Conservation (phyloP, 768 basidiomycete species). For the Pleurotus pulmonarius region DNA sequence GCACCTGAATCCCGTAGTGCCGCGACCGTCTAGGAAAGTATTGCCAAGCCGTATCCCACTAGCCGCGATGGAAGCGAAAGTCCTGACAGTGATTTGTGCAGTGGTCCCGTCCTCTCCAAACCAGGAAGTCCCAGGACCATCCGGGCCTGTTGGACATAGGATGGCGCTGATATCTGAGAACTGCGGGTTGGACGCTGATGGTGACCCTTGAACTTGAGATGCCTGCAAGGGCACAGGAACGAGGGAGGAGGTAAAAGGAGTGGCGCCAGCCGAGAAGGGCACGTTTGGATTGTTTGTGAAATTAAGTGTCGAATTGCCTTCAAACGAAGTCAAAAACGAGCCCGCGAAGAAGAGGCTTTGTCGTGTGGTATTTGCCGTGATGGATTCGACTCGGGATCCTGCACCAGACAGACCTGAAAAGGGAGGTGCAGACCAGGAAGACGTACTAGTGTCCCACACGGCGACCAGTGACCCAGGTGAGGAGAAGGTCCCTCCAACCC, state of each 20-base stretch:
- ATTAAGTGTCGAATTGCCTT: constrained; percentile 47
- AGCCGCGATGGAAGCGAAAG: constrained; percentile 70
- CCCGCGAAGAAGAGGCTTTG: constrained; percentile 84
- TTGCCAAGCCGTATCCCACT: constrained; percentile 89
- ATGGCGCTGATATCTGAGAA: constrained; percentile 66
- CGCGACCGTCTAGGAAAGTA: constrained; percentile 75
- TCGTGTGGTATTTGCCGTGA: constrained; percentile 67
- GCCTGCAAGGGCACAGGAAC: constrained; percentile 71
- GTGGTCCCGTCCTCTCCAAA: constrained; percentile 67
- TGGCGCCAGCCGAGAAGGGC: constrained; percentile 76
- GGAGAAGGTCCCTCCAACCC: constrained; percentile 77
- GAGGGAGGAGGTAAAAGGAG: constrained; percentile 85
- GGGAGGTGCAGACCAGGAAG: constrained; percentile 72
- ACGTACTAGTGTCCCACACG: constrained; percentile 59
- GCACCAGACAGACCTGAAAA: constrained; percentile 81
- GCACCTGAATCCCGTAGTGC: constrained; percentile 88
- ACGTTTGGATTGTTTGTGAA: constrained; percentile 82
- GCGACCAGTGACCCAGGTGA: constrained; percentile 67
- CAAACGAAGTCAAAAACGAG: constrained; percentile 76
- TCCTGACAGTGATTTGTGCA: constrained; percentile 73
- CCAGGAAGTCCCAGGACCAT: constrained; percentile 83
- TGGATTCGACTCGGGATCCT: constrained; percentile 66
- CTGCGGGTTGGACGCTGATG: constrained; percentile 55
- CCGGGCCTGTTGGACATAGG: constrained; percentile 83
- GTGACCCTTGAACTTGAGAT: constrained; percentile 53